These are phyloP conservation scores for Yamadazyma trypodendri DNA, from an alignment of 1,139 yeast genomes.

Conservation along the genomic window DNA sequence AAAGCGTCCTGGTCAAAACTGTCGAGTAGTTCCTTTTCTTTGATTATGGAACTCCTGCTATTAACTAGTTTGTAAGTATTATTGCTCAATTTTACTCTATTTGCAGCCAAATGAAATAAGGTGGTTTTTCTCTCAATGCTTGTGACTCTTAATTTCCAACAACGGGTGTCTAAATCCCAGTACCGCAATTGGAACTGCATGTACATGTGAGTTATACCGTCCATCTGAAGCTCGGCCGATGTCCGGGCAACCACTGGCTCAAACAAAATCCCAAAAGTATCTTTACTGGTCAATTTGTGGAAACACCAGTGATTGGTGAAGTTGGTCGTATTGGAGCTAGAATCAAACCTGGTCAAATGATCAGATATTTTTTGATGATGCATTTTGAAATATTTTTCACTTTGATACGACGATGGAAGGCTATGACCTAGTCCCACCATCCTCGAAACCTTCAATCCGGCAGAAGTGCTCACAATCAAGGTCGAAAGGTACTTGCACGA, in stretches of 20 bases:
- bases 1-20: constrained; percentile 35
- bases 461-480: constrained; percentile 34
- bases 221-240: constrained; percentile 17
- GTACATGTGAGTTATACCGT: constrained; percentile 22
- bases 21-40: constrained; percentile 25
- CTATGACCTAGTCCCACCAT: constrained; percentile 30
- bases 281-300: constrained; percentile 20
- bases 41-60: constrained; percentile 22
- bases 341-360: constrained; percentile 30
- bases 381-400: constrained; percentile 20
- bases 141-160: constrained; percentile 29
- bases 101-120: constrained; percentile 16
- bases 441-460: constrained; percentile 28
- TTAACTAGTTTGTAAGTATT: constrained; percentile 16
- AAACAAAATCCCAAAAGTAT: constrained; percentile 31
- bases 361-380: constrained; percentile 38
- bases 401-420: constrained; percentile 33
- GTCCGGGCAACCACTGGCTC: constrained; percentile 32
- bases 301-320: constrained; percentile 41
- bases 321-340: constrained; percentile 25
- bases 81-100: constrained; percentile 18
- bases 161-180: constrained; percentile 21
- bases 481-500: constrained; percentile 12
- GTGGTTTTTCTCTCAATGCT: constrained; percentile 35
- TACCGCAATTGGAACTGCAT: constrained; percentile 34